Conservation (phyloP, 2,329 filamentous ascomycete genomes). For the Madurella mycetomatis region DNA sequence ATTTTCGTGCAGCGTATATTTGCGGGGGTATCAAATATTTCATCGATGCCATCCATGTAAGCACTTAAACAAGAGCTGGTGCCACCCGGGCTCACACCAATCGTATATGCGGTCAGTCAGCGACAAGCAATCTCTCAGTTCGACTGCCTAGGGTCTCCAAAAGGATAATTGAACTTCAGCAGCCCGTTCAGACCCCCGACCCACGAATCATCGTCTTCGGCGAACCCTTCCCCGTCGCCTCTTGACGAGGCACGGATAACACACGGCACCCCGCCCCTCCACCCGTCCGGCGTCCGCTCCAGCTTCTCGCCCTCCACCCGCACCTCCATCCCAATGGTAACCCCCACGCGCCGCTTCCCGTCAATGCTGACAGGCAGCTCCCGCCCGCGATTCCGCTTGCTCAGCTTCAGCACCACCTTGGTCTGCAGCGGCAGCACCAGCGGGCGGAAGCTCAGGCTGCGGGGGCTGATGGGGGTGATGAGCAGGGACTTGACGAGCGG, state of each 20-base stretch:
- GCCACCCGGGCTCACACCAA: no score
- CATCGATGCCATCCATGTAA: no score
- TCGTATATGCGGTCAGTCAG: no score
- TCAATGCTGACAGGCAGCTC: conserved; percentile 78
- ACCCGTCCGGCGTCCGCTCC: conserved; percentile 43
- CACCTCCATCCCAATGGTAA: conserved; percentile 75
- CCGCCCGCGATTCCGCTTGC: conserved; percentile 70
- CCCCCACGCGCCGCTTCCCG: conserved; percentile 63
- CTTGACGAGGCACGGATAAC: conserved; percentile 63
- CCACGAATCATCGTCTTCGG: conserved; percentile 83
- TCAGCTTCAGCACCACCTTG: conserved; percentile 75
- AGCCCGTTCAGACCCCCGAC: conserved; percentile 89
- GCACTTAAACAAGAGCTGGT: no score
- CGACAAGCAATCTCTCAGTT: not conserved
- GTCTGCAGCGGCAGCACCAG: conserved; percentile 84
- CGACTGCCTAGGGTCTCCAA: conserved; percentile 57
- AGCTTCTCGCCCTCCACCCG: conserved; percentile 84
- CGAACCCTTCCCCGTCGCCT: conserved; percentile 38
- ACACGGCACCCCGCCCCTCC: conserved; percentile 82
- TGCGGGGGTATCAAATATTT: no score
- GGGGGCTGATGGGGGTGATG: conserved; percentile 89
- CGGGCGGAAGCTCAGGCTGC: conserved; percentile 87
- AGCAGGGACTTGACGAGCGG: conserved; percentile 83
- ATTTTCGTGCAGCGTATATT: no score
- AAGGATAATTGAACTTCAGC: conserved; percentile 96